Percentiles rank a stretch among this genome's conserved stretches.
phyloP scores from a whole-genome alignment of 2,329 filamentous ascomycete species.

The Eurotiales sp. region DNA sequence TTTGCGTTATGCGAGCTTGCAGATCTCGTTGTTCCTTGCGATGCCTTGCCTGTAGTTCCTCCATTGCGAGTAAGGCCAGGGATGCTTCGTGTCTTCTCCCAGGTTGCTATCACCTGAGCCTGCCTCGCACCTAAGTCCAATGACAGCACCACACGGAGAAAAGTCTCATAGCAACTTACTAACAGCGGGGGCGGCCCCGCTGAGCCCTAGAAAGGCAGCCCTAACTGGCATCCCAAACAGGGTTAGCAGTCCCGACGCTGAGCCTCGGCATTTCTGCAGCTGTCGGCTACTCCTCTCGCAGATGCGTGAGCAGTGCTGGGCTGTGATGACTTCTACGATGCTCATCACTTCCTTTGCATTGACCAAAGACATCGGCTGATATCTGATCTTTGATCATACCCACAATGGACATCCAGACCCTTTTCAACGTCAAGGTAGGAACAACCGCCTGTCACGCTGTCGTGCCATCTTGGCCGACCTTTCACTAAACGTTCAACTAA shows the following conservation, averaged over 20 bases:
- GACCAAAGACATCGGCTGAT: neutral
- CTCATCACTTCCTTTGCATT: neutral
- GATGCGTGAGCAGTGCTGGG: too few species aligned
- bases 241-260: conserved; percentile 16
- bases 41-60: conserved; percentile 74
- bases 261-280: neutral
- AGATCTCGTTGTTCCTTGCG: conserved; percentile 86
- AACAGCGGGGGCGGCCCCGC: conserved; percentile 23
- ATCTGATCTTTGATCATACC: neutral
- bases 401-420: conserved; percentile 51
- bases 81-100: neutral
- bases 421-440: conserved; percentile 60
- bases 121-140: too few species aligned
- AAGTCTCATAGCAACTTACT: neutral
- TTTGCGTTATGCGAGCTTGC: conserved; percentile 79
- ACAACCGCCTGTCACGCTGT: conserved; percentile 15
- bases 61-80: conserved; percentile 48
- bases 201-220: conserved; percentile 26
- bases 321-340: neutral
- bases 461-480: conserved; percentile 56
- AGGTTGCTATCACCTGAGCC: neutral
- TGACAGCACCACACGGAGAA: neutral
- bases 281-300: neutral
- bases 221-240: conserved; percentile 21
- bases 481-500: neutral